Evolutionary conservation across 352 stramenopile genomes (phyloP).

Genomic region (Globisporangium okanoganense): DNA sequence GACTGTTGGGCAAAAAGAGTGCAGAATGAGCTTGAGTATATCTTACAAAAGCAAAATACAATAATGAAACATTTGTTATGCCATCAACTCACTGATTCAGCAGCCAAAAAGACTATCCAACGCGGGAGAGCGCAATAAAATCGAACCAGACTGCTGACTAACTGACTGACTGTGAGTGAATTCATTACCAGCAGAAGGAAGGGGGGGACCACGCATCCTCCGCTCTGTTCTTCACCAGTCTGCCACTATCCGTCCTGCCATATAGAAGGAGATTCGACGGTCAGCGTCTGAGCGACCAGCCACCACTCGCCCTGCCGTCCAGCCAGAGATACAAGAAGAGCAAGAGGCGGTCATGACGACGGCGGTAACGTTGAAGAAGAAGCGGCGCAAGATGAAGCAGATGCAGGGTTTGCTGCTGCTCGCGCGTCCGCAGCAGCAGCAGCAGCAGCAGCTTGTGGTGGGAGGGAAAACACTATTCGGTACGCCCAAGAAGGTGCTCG

Average conservation of each 20-base stretch:
- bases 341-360: constrained; percentile 24
- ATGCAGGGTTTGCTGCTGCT: constrained; percentile 75
- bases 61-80: too few species aligned
- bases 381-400: constrained; percentile 70
- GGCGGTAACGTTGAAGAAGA: constrained; percentile 31
- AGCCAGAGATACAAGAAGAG: too few species aligned
- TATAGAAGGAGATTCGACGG: not conserved
- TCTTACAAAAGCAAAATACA: too few species aligned
- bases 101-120: too few species aligned
- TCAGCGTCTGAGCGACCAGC: not conserved
- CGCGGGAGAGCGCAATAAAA: constrained; percentile 16
- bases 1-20: too few species aligned
- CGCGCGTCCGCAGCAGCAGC: constrained; percentile 29
- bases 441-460: not conserved
- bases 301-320: not conserved
- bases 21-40: too few species aligned
- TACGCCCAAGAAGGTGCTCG: constrained; percentile 38
- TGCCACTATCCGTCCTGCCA: not conserved
- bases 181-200: constrained; percentile 4
- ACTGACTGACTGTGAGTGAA: not conserved
- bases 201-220: not conserved
- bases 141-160: constrained; percentile 13
- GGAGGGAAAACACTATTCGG: constrained; percentile 11
- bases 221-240: not conserved
- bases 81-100: too few species aligned